Percentiles rank a stretch among this genome's conserved stretches.
Conservation (phyloP, 805 yeast species). For the Saccharomyces kudriavzevii region DNA sequence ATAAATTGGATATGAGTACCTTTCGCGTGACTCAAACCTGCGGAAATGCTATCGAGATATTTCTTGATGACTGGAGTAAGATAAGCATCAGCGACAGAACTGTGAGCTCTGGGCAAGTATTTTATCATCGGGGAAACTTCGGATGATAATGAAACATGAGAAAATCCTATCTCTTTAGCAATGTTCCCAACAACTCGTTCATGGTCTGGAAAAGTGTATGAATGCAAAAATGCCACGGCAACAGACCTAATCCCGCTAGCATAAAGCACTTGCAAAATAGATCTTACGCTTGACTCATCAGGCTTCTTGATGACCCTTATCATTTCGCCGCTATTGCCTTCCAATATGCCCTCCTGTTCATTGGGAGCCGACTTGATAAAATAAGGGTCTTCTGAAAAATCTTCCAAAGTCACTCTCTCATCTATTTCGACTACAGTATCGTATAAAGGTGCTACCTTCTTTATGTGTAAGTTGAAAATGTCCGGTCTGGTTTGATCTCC, state of each 20-base stretch:
- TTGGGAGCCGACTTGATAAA: slow-evolving; percentile 20
- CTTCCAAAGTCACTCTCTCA: slow-evolving; percentile 82
- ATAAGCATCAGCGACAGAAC: slow-evolving; percentile 76
- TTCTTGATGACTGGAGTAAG: slow-evolving; percentile 69
- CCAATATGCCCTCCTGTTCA: slow-evolving; percentile 29
- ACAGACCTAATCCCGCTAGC: slow-evolving; percentile 56
- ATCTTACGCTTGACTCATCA: slow-evolving; percentile 35
- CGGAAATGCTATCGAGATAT: slow-evolving; percentile 52
- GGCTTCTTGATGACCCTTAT: slow-evolving; percentile 51
- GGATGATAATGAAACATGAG: slow-evolving; percentile 59
- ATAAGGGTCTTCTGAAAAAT: slow-evolving; percentile 65
- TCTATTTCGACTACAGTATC: slow-evolving; percentile 75
- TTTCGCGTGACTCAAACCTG: slow-evolving; percentile 49
- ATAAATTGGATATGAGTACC: slow-evolving; percentile 62
- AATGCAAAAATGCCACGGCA: slow-evolving; percentile 65
- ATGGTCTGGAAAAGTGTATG: slow-evolving; percentile 66
- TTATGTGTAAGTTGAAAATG: slow-evolving; percentile 74
- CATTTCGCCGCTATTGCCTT: slow-evolving; percentile 63
- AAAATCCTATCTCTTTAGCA: slow-evolving; percentile 60
- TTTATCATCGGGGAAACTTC: slow-evolving; percentile 74
- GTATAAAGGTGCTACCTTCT: slow-evolving; percentile 64
- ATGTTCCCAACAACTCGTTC: slow-evolving; percentile 51
- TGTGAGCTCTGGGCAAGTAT: slow-evolving; percentile 64
- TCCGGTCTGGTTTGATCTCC: slow-evolving; percentile 91
- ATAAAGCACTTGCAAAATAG: slow-evolving; percentile 38